These are phyloP conservation scores for Daldinia vernicosa DNA, from an alignment of 495 filamentous ascomycete genomes.

Conservation along the genomic window DNA sequence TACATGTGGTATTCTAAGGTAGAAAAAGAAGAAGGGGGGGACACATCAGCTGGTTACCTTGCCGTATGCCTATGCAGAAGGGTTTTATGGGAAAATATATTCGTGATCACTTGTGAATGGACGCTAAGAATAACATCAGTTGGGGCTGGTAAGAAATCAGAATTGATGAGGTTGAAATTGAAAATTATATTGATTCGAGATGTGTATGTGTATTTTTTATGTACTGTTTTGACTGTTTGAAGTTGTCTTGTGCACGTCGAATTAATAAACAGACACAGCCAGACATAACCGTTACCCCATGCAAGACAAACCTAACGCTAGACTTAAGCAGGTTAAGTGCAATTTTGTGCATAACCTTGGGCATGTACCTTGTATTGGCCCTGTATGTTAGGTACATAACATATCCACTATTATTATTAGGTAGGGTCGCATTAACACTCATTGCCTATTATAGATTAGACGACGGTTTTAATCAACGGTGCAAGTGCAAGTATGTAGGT, in stretches of 20 bases:
- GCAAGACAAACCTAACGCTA: not conserved
- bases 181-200: conserved; percentile 4
- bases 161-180: conserved; percentile 9
- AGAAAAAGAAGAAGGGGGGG: not conserved
- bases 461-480: not conserved
- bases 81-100: not conserved
- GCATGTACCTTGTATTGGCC: not conserved
- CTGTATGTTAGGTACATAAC: too few relatives aligned
- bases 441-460: conserved; percentile 7
- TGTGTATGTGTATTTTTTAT: not conserved
- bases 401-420: too few relatives aligned
- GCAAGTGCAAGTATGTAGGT: too few relatives aligned
- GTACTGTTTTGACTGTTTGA: not conserved
- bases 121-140: conserved; percentile 10
- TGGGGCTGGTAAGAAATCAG: not conserved
- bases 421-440: conserved; percentile 4
- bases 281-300: not conserved
- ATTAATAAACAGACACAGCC: not conserved
- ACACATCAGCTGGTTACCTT: conserved; percentile 13
- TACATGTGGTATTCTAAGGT: conserved; percentile 5
- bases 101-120: conserved; percentile 9
- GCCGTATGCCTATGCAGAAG: conserved; percentile 3
- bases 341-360: not conserved
- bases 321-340: not conserved
- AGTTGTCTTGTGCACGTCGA: not conserved